Evolutionary conservation across 2,329 filamentous ascomycete genomes (phyloP).

Genomic region (Microsporum audouinii): DNA sequence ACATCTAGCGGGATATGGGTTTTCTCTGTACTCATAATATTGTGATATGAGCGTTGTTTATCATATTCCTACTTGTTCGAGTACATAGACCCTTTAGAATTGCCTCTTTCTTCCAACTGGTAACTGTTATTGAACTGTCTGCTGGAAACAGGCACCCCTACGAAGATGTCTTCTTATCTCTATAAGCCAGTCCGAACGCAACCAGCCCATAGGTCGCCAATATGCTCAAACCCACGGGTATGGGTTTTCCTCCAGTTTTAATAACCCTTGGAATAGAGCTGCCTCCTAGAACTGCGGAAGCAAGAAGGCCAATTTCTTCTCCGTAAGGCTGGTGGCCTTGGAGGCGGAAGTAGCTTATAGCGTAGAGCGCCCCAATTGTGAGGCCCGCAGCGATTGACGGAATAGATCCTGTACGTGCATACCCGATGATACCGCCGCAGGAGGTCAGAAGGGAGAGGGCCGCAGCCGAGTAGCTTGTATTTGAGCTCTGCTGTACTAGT

Average conservation of each 20-base stretch:
- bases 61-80: not conserved
- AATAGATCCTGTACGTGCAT: constrained; percentile 69
- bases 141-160: not conserved
- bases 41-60: not conserved
- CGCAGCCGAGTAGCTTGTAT: constrained; percentile 52
- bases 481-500: constrained; percentile 4
- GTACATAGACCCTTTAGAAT: not conserved
- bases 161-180: constrained; percentile 21
- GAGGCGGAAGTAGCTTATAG: constrained; percentile 69
- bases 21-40: not conserved
- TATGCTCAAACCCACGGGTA: constrained; percentile 68
- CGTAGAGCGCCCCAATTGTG: constrained; percentile 67
- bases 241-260: constrained; percentile 61
- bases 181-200: constrained; percentile 63
- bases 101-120: not conserved
- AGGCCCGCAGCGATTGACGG: constrained; percentile 78
- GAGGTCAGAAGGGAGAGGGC: constrained; percentile 72
- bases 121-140: not conserved
- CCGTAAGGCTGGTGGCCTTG: constrained; percentile 67
- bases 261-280: constrained; percentile 79
- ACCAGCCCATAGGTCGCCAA: constrained; percentile 67
- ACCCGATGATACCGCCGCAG: constrained; percentile 77
- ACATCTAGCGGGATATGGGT: not conserved
- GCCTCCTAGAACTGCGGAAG: constrained; percentile 72
- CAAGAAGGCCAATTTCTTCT: constrained; percentile 76